These are phyloP conservation scores for Fusarium tricinctum DNA, from an alignment of 2,329 filamentous ascomycete genomes.

Conservation along the genomic window DNA sequence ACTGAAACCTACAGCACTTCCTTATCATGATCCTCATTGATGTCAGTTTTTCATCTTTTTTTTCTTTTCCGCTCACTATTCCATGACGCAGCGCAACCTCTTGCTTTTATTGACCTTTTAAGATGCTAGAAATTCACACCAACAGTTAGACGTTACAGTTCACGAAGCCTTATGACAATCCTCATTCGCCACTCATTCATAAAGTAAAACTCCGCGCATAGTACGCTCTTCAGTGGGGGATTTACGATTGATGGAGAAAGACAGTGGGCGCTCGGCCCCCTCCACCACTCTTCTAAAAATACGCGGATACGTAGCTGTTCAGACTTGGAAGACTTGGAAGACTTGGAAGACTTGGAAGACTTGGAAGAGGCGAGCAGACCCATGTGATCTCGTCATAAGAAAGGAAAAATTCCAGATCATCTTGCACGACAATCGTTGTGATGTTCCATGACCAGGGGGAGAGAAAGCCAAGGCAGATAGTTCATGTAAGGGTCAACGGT, in stretches of 20 bases:
- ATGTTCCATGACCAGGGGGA: constrained; percentile 1
- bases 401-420: constrained; percentile 24
- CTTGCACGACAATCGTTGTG: constrained; percentile 2
- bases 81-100: not conserved
- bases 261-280: constrained; percentile 6
- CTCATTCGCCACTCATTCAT: constrained; percentile 43
- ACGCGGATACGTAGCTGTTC: constrained; percentile 33
- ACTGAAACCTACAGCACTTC: not conserved
- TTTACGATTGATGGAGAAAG: constrained; percentile 40
- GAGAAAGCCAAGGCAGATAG: constrained; percentile 2
- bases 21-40: not conserved
- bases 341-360: too few relatives aligned
- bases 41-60: not conserved
- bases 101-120: not conserved
- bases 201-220: constrained; percentile 19
- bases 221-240: constrained; percentile 35
- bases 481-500: constrained; percentile 25
- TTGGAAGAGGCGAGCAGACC: constrained; percentile 31
- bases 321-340: constrained; percentile 36
- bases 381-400: constrained; percentile 25
- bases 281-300: constrained; percentile 47
- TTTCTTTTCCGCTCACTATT: not conserved
- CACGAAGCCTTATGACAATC: constrained; percentile 31
- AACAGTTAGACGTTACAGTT: constrained; percentile 29
- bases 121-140: constrained; percentile 26